Percentiles rank a stretch among this genome's conserved stretches.
Conservation (phyloP, 768 basidiomycete species). For the Pleurotus tuoliensis region DNA sequence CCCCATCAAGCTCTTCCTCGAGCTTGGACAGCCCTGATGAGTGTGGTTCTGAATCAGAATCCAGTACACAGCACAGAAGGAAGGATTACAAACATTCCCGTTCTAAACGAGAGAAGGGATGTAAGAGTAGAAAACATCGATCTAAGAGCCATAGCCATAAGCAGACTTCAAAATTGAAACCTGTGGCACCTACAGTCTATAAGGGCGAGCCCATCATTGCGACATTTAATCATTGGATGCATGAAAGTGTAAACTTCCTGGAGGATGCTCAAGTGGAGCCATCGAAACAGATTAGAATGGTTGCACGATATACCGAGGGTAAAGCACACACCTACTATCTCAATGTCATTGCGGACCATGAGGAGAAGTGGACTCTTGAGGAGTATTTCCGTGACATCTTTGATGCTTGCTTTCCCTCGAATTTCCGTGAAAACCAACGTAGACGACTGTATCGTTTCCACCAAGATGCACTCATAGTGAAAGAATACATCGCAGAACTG, state of each 20-base stretch:
- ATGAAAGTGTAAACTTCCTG: not conserved
- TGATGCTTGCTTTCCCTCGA: conserved; percentile 28
- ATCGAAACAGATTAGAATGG: not conserved
- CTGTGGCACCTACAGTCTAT: too few relatives aligned
- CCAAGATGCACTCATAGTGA: conserved; percentile 22
- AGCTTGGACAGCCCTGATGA: too few relatives aligned
- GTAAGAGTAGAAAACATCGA: too few relatives aligned
- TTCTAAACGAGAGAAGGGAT: too few relatives aligned
- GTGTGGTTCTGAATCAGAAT: too few relatives aligned
- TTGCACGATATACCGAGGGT: conserved; percentile 9
- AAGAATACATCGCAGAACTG: conserved; percentile 26
- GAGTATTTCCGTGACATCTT: conserved; percentile 26
- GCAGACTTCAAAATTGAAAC: too few relatives aligned
- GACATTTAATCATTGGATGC: not conserved
- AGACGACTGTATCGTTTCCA: conserved; percentile 13
- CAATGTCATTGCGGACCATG: conserved; percentile 13
- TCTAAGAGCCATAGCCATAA: too few relatives aligned
- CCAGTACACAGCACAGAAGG: too few relatives aligned
- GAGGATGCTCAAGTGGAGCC: not conserved
- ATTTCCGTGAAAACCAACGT: conserved; percentile 13
- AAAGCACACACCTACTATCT: conserved; percentile 26
- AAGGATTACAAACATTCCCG: too few relatives aligned
- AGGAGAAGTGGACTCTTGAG: conserved; percentile 16
- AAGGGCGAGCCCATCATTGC: not conserved
- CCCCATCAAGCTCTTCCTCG: too few relatives aligned